Conservation (phyloP, 1,284 basidiomycete species). For the Cerioporus squamosus region DNA sequence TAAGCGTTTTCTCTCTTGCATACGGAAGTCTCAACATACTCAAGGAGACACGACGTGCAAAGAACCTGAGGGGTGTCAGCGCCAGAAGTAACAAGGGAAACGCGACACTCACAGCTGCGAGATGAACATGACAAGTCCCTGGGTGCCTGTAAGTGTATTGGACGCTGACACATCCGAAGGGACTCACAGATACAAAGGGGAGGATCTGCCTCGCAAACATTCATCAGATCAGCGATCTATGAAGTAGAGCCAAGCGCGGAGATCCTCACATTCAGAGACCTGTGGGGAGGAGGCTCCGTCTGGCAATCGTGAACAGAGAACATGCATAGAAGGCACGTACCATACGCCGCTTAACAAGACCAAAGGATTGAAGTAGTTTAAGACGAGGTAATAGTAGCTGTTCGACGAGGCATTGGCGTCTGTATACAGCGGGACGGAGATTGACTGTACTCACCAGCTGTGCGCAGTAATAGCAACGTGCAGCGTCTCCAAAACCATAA, state of each 20-base stretch:
- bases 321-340: not conserved
- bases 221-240: not conserved
- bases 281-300: not conserved
- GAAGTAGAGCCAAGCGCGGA: no score
- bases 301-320: not conserved
- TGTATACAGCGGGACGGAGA: not conserved
- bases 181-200: slow-evolving; percentile 1
- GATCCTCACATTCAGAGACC: slow-evolving; percentile 5
- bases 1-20: not conserved
- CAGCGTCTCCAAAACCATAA: slow-evolving; percentile 7
- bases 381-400: slow-evolving; percentile 8
- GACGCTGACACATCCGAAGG: not conserved
- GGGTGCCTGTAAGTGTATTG: not conserved
- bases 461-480: slow-evolving; percentile 3
- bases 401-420: not conserved
- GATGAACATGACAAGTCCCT: not conserved
- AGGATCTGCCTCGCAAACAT: not conserved
- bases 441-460: not conserved
- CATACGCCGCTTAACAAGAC: not conserved
- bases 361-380: not conserved
- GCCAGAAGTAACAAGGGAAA: not conserved
- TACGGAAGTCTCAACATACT: not conserved
- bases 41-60: slow-evolving; percentile 3
- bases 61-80: not conserved
- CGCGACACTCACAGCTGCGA: slow-evolving; percentile 2